Percentiles rank a stretch among this genome's conserved stretches.
phyloP scores from a whole-genome alignment of 75 land plant species.

The Isoetes taiwanensis region DNA sequence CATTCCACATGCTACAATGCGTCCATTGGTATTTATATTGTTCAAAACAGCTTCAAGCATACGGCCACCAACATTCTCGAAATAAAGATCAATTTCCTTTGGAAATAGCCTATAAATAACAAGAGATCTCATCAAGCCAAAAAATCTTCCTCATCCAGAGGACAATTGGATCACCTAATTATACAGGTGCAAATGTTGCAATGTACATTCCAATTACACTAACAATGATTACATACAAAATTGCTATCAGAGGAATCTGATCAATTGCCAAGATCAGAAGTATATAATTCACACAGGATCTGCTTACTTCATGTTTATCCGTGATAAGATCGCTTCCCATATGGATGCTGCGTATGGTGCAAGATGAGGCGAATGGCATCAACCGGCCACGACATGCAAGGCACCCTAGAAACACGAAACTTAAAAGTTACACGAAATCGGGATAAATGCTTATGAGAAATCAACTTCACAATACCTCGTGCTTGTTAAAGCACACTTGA shows the following conservation, averaged over 20 bases:
- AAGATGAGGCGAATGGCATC: conserved; percentile 42
- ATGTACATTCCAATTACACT: too few relatives aligned
- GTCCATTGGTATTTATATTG: conserved; percentile 30
- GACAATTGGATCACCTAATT: too few relatives aligned
- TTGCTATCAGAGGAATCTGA: too few relatives aligned
- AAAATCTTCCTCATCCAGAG: too few relatives aligned
- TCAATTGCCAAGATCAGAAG: too few relatives aligned
- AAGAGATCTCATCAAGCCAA: too few relatives aligned
- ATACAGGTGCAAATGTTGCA: too few relatives aligned
- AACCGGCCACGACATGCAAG: conserved; percentile 37
- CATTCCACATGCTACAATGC: conserved; percentile 38
- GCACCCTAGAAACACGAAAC: conserved; percentile 33
- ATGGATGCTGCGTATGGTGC: conserved; percentile 40
- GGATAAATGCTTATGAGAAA: too few relatives aligned
- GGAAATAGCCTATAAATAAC: conserved; percentile 32
- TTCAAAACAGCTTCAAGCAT: conserved; percentile 45
- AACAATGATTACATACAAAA: too few relatives aligned
- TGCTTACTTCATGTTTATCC: conserved; percentile 34
- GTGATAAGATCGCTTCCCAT: conserved; percentile 56
- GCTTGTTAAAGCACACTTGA: conserved; percentile 51
- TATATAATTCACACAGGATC: too few relatives aligned
- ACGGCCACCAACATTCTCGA: conserved; percentile 48
- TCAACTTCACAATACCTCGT: too few relatives aligned
- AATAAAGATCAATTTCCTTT: conserved; percentile 46
- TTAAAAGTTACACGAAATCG: too few relatives aligned